phyloP scores from a whole-genome alignment of 140 eudicot genomes.

The Senecio squalidus region DNA sequence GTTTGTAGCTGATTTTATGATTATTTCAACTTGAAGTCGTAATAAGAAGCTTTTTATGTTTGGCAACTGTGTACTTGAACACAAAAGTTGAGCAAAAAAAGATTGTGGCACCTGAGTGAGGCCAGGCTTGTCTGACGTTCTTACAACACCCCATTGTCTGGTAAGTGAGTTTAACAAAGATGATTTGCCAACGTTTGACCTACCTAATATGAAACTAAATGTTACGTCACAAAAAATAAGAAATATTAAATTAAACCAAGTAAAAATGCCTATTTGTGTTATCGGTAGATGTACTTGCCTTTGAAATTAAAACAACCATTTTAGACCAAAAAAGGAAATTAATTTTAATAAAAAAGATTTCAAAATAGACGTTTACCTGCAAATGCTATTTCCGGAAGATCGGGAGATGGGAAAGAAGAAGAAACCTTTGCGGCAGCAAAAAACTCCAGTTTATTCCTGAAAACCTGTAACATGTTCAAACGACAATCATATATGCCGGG shows the following conservation, averaged over 20 bases:
- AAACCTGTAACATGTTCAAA: constrained; percentile 38
- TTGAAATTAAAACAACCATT: too few relatives aligned
- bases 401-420: constrained; percentile 80
- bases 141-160: constrained; percentile 94
- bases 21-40: too few relatives aligned
- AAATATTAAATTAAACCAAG: neutral
- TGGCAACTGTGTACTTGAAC: neutral
- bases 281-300: neutral
- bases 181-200: constrained; percentile 97
- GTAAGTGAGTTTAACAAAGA: constrained; percentile 88
- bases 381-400: constrained; percentile 95
- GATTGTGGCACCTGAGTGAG: constrained; percentile 75
- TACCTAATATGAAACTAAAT: constrained; percentile 46
- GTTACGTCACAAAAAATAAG: neutral
- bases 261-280: neutral
- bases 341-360: too few relatives aligned
- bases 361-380: constrained; percentile 51
- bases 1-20: neutral
- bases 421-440: constrained; percentile 97
- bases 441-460: constrained; percentile 70
- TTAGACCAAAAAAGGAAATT: too few relatives aligned
- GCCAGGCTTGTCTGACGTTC: constrained; percentile 97
- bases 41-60: too few relatives aligned
- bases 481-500: neutral
- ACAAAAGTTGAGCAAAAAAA: constrained; percentile 5